Evolutionary conservation across 1,284 basidiomycete genomes (phyloP).

Genomic region (Ustilago cynodontis): DNA sequence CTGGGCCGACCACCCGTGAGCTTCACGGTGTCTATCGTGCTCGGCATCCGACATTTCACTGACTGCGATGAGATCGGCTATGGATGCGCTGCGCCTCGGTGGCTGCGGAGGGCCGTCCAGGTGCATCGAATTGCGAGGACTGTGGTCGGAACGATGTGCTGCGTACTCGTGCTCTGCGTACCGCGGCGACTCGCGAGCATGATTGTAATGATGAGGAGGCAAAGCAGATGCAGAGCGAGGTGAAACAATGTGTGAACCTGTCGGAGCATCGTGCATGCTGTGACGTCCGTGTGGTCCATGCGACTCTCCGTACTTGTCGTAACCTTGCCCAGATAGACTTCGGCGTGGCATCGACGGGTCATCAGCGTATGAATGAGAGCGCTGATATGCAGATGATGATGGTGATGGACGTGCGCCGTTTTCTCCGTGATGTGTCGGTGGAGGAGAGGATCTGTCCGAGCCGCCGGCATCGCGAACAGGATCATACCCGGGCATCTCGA

Average conservation of each 20-base stretch:
- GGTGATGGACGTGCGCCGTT: slow-evolving; percentile 25
- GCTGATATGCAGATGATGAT: slow-evolving; percentile 17
- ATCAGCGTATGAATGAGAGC: slow-evolving; percentile 7
- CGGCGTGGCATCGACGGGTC: slow-evolving; percentile 3
- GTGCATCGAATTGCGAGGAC: slow-evolving; percentile 26
- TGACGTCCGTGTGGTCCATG: slow-evolving; percentile 12
- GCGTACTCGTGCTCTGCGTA: slow-evolving; percentile 18
- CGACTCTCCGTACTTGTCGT: slow-evolving; percentile 18
- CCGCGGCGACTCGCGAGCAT: slow-evolving; percentile 7
- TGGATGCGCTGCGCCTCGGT: slow-evolving; percentile 39
- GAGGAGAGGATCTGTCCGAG: slow-evolving; percentile 34
- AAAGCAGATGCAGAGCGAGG: slow-evolving; percentile 17
- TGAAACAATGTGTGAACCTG: slow-evolving; percentile 12
- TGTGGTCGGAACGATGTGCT: slow-evolving; percentile 22
- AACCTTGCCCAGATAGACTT: slow-evolving; percentile 21
- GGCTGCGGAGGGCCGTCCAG: slow-evolving; percentile 17
- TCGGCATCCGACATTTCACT: slow-evolving; percentile 50
- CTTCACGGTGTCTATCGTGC: slow-evolving; percentile 27
- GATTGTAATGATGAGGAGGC: slow-evolving; percentile 5
- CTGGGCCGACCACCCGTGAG: slow-evolving; percentile 15
- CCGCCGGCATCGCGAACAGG: slow-evolving; percentile 42
- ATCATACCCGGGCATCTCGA: slow-evolving; percentile 33
- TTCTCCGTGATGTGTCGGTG: slow-evolving; percentile 11
- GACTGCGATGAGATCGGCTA: slow-evolving; percentile 45
- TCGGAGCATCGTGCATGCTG: slow-evolving; percentile 7